phyloP scores from a whole-genome alignment of 225 moss, liverwort and hornwort species.

The Thuidium tamariscinum region DNA sequence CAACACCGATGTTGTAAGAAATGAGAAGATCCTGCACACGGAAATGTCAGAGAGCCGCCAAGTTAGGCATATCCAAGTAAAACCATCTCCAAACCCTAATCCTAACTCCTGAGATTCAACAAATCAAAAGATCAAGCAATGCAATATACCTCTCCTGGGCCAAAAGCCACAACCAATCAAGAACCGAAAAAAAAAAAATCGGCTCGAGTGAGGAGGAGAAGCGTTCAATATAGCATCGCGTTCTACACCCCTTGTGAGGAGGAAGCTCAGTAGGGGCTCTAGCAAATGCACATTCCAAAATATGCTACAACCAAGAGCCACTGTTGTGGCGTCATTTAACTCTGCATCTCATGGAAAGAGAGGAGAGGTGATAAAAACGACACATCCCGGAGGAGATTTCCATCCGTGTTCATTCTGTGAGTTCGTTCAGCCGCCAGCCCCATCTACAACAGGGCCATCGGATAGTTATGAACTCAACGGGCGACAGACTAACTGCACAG shows the following conservation, averaged over 20 bases:
- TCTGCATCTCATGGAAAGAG: constrained; percentile 22
- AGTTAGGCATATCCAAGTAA: neutral
- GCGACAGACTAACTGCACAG: neutral
- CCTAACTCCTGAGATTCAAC: neutral
- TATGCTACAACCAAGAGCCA: too few species aligned
- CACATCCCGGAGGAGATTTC: neutral
- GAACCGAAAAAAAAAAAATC: neutral
- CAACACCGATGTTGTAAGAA: constrained; percentile 80
- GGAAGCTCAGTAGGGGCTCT: constrained; percentile 40
- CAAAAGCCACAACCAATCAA: neutral
- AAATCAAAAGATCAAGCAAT: neutral
- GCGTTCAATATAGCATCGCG: constrained; percentile 25
- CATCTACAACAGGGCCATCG: neutral
- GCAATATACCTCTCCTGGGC: constrained; percentile 12
- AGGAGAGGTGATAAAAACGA: constrained; percentile 33
- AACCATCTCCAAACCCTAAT: neutral
- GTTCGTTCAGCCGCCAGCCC: constrained; percentile 32
- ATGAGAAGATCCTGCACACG: constrained; percentile 62
- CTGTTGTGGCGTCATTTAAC: constrained; percentile 24
- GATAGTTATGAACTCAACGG: constrained; percentile 33
- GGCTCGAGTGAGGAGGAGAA: neutral
- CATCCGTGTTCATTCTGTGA: neutral
- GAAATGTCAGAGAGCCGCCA: neutral
- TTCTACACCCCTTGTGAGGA: constrained; percentile 48
- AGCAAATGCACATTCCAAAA: constrained; percentile 17